Percentiles rank a stretch among this genome's conserved stretches.
Evolutionary conservation across 805 yeast species (phyloP).

Genomic region (Teunomyces cretensis): DNA sequence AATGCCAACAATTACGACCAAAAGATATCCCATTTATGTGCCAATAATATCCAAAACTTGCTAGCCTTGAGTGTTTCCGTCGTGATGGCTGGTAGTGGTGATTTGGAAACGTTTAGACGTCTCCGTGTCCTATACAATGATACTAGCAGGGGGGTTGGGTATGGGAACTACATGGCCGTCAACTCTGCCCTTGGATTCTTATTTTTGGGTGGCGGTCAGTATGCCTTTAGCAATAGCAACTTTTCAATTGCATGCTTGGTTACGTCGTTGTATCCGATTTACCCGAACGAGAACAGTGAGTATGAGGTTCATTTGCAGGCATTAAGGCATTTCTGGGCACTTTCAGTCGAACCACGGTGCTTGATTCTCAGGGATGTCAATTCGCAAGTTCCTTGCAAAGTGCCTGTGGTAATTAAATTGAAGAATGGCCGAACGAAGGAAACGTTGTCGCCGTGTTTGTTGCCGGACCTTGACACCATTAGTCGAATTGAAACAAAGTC

Average conservation of each 20-base stretch:
- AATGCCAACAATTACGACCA: slow-evolving; percentile 56
- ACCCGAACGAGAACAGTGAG: slow-evolving; percentile 46
- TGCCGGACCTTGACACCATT: slow-evolving; percentile 60
- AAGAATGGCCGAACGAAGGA: slow-evolving; percentile 36
- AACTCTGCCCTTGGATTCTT: slow-evolving; percentile 85
- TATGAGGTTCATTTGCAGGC: slow-evolving; percentile 76
- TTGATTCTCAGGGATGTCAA: slow-evolving; percentile 72
- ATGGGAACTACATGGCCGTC: slow-evolving; percentile 73
- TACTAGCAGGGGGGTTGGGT: slow-evolving; percentile 46
- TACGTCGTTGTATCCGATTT: slow-evolving; percentile 75
- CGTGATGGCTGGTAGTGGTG: slow-evolving; percentile 91
- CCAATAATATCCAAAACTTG: slow-evolving; percentile 55
- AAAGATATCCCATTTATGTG: slow-evolving; percentile 52
- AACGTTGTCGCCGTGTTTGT: slow-evolving; percentile 60
- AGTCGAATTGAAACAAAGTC: slow-evolving; percentile 45
- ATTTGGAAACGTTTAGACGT: slow-evolving; percentile 71
- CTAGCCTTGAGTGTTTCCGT: slow-evolving; percentile 65
- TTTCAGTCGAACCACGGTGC: slow-evolving; percentile 79
- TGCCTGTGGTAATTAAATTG: slow-evolving; percentile 39
- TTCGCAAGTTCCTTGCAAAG: slow-evolving; percentile 54
- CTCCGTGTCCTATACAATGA: slow-evolving; percentile 68
- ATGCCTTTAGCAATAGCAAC: slow-evolving; percentile 64
- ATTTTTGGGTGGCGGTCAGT: slow-evolving; percentile 91
- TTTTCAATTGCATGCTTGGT: slow-evolving; percentile 69
- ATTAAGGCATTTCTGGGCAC: slow-evolving; percentile 84